Evolutionary conservation across 2,329 filamentous ascomycete genomes (phyloP).

Genomic region (Penicillium thymicola): DNA sequence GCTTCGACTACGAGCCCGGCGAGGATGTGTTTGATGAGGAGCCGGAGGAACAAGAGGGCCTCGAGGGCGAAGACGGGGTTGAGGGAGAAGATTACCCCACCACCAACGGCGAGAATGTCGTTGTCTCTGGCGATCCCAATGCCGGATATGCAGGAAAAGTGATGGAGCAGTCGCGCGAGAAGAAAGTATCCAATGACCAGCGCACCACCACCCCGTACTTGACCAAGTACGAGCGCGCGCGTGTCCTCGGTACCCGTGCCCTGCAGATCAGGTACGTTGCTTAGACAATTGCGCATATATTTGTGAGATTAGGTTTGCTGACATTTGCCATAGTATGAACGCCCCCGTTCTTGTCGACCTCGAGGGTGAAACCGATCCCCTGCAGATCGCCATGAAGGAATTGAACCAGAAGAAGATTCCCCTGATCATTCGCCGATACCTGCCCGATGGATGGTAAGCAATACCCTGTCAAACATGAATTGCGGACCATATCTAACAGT

Average conservation of each 20-base stretch:
- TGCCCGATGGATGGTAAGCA: conserved; percentile 91
- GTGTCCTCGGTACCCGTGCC: conserved; percentile 88
- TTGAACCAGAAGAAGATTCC: conserved; percentile 98
- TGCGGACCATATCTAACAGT: conserved; percentile 11
- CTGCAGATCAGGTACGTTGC: conserved; percentile 82
- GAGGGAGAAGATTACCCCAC: conserved; percentile 44
- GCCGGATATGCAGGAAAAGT: conserved; percentile 51
- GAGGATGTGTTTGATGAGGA: conserved; percentile 65
- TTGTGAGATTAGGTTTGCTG: conserved; percentile 17
- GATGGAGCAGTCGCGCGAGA: conserved; percentile 62
- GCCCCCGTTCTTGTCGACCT: conserved; percentile 94
- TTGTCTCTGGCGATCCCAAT: conserved; percentile 52
- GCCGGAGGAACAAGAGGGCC: conserved; percentile 55
- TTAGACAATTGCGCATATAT: conserved; percentile 80
- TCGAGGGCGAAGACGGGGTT: conserved; percentile 53
- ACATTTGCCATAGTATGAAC: conserved; percentile 69
- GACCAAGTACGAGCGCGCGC: conserved; percentile 97
- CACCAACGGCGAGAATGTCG: conserved; percentile 40
- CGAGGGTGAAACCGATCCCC: conserved; percentile 94
- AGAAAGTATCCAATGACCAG: conserved; percentile 86
- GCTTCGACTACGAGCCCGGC: conserved; percentile 56
- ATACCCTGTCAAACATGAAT: neutral
- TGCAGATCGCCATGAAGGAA: conserved; percentile 97
- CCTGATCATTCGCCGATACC: conserved; percentile 87
- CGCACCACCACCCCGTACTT: conserved; percentile 95